phyloP scores from a whole-genome alignment of 2,329 filamentous ascomycete species.

The Anisogramma anomala region DNA sequence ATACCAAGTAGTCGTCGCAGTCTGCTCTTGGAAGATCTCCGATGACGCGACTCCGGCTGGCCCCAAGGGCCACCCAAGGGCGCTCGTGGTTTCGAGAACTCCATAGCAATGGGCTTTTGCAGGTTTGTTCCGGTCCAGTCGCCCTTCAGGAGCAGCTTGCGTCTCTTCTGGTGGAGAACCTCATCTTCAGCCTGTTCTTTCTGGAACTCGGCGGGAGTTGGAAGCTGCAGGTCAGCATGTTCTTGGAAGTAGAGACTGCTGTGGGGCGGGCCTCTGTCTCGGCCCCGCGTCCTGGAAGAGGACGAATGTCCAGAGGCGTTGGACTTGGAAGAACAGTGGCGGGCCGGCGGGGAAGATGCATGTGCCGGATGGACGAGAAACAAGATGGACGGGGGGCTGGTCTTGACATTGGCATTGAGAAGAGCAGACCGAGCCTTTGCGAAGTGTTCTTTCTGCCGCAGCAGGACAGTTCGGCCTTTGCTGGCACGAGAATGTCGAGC shows the following conservation, averaged over 20 bases:
- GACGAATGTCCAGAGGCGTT: not conserved
- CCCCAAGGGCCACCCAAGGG: conserved; percentile 14
- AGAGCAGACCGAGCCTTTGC: conserved; percentile 29
- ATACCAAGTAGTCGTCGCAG: conserved; percentile 9
- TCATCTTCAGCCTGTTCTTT: not conserved
- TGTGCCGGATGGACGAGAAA: conserved; percentile 14
- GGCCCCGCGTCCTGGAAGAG: conserved; percentile 12
- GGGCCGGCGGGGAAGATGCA: conserved; percentile 16
- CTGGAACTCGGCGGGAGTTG: not conserved
- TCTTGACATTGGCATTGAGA: conserved; percentile 19
- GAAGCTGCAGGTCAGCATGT: not conserved
- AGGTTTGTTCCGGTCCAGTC: conserved; percentile 26
- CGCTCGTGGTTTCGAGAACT: conserved; percentile 17
- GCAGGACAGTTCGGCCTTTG: conserved; percentile 24
- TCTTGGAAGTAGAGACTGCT: conserved; percentile 6
- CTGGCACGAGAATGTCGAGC: conserved; percentile 29
- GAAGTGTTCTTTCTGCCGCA: conserved; percentile 37
- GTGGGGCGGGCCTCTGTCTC: not conserved
- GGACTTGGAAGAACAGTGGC: conserved; percentile 3
- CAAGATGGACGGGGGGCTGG: conserved; percentile 24
- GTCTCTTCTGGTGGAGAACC: conserved; percentile 19
- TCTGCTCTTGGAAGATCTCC: conserved; percentile 3
- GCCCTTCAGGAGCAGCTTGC: conserved; percentile 21
- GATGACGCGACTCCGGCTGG: conserved; percentile 18
- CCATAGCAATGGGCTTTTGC: conserved; percentile 24